These are phyloP conservation scores for Geotrichum candidum DNA, from an alignment of 1,139 yeast species.

Conservation along the genomic window DNA sequence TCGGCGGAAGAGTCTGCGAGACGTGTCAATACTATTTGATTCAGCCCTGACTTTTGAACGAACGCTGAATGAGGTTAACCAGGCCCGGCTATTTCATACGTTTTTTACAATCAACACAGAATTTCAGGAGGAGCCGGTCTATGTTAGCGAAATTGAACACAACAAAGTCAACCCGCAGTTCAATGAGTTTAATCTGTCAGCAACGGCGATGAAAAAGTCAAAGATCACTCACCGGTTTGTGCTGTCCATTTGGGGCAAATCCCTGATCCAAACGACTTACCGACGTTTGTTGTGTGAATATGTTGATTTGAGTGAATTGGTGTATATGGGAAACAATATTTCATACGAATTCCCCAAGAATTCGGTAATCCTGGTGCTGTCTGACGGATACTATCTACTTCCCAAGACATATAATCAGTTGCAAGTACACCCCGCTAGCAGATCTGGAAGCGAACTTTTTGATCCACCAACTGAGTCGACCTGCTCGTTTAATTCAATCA, in stretches of 20 bases:
- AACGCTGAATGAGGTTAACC: slow-evolving; percentile 4
- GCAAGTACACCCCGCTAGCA: background rate
- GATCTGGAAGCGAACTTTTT: background rate
- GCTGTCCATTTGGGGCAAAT: slow-evolving; percentile 16
- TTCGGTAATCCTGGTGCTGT: slow-evolving; percentile 34
- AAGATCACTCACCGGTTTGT: background rate
- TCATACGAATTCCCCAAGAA: slow-evolving; percentile 28
- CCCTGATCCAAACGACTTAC: background rate
- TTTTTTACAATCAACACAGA: slow-evolving; percentile 15
- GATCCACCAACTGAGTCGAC: slow-evolving; percentile 20
- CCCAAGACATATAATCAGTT: slow-evolving; percentile 15
- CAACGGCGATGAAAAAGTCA: background rate
- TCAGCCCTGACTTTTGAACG: slow-evolving; percentile 11
- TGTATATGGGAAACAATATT: slow-evolving; percentile 24
- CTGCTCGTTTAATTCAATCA: slow-evolving; percentile 40
- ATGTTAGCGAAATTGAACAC: slow-evolving; percentile 13
- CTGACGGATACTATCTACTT: slow-evolving; percentile 39
- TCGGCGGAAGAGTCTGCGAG: slow-evolving; percentile 11
- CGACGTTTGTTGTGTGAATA: slow-evolving; percentile 8
- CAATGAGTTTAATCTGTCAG: slow-evolving; percentile 8
- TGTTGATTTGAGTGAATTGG: slow-evolving; percentile 21
- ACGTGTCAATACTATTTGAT: slow-evolving; percentile 8
- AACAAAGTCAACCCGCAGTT: slow-evolving; percentile 16
- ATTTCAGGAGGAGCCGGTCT: slow-evolving; percentile 13
- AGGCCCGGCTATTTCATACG: background rate